phyloP scores from a whole-genome alignment of 2,329 filamentous ascomycete genomes.

The Diaporthe ampelina region DNA sequence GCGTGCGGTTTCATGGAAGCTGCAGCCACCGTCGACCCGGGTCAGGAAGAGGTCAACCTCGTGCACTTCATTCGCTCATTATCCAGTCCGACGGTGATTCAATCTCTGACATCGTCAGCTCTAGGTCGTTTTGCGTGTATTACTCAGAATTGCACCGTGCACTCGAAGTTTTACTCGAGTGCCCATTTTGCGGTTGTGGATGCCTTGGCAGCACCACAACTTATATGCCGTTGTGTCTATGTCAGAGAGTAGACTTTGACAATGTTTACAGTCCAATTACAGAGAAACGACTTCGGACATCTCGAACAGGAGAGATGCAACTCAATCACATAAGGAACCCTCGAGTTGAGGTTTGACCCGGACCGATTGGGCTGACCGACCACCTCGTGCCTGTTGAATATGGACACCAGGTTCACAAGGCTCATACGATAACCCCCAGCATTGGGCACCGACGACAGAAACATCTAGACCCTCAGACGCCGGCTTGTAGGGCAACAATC shows the following conservation, averaged over 20 bases:
- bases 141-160: not conserved
- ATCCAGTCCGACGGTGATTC: not conserved
- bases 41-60: not conserved
- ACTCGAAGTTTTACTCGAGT: not conserved
- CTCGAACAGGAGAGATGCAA: not conserved
- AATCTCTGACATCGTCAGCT: not conserved
- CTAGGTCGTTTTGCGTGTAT: not conserved
- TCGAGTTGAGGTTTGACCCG: not conserved
- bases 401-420: not conserved
- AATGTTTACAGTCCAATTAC: not conserved
- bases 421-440: not conserved
- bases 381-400: not conserved
- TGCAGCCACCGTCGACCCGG: constrained; percentile 12
- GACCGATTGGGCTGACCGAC: constrained; percentile 7
- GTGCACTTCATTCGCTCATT: not conserved
- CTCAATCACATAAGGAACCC: not conserved
- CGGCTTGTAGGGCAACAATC: not conserved
- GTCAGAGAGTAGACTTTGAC: not conserved
- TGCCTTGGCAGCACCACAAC: not conserved
- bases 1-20: constrained; percentile 27
- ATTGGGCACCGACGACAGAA: constrained; percentile 26
- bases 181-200: not conserved
- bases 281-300: not conserved
- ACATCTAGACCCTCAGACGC: constrained; percentile 15
- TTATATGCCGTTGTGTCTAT: not conserved